These are phyloP conservation scores for Trichoderma sp. DNA, from an alignment of 2,329 filamentous ascomycete species.

Conservation along the genomic window DNA sequence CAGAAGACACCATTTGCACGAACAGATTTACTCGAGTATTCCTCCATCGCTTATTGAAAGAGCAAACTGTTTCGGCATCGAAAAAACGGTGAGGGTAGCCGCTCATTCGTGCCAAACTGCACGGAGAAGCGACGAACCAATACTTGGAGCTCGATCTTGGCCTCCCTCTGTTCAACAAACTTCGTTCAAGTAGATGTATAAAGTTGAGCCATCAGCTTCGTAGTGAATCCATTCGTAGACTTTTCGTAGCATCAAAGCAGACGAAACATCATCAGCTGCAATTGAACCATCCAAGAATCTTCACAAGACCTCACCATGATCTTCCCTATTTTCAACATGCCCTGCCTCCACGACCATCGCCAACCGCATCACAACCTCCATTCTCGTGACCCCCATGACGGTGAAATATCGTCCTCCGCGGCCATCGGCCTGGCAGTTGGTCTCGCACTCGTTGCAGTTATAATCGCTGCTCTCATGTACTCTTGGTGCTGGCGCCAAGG, in stretches of 20 bases:
- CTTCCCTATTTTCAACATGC: conserved; percentile 10
- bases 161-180: neutral
- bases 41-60: neutral
- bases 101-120: neutral
- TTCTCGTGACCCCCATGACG: neutral
- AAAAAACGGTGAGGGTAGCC: conserved; percentile 5
- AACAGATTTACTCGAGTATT: neutral
- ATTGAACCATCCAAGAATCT: neutral
- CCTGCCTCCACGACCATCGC: neutral
- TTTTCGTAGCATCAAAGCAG: neutral
- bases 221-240: neutral
- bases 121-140: neutral
- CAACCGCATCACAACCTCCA: neutral
- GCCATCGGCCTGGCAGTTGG: conserved; percentile 10
- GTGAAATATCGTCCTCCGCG: conserved; percentile 1
- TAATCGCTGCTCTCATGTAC: neutral
- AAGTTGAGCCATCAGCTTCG: neutral
- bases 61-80: conserved; percentile 8
- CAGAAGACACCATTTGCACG: neutral
- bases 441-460: neutral
- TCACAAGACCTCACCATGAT: neutral
- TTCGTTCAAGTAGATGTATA: neutral
- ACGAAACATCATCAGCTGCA: neutral
- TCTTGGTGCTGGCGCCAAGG: conserved; percentile 9
- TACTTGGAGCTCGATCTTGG: neutral